Evolutionary conservation across 306 rosid genomes (phyloP).

Genomic region (Cicer pinnatifidum): DNA sequence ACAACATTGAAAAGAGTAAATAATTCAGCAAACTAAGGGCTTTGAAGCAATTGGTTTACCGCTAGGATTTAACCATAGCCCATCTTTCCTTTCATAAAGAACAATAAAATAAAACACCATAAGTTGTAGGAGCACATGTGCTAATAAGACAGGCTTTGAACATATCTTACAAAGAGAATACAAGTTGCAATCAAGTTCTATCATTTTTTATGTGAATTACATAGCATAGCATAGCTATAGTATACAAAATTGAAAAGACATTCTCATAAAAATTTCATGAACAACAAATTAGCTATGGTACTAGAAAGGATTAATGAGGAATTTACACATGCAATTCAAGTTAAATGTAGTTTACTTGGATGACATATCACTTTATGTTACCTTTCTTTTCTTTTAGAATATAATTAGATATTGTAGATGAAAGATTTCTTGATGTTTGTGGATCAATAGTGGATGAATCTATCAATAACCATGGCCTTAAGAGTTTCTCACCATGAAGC

Average conservation of each 20-base stretch:
- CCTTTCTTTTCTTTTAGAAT: constrained; percentile 72
- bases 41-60: constrained; percentile 18
- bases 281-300: constrained; percentile 3
- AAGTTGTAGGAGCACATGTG: no score
- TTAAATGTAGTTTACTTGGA: constrained; percentile 33
- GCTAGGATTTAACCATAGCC: background rate
- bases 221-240: background rate
- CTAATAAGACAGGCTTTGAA: no score
- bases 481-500: constrained; percentile 66
- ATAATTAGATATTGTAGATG: constrained; percentile 63
- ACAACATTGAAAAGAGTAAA: background rate
- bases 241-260: constrained; percentile 20
- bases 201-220: no score
- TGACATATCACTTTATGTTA: constrained; percentile 43
- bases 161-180: no score
- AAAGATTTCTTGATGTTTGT: constrained; percentile 80
- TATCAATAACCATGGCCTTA: constrained; percentile 83
- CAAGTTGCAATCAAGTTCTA: no score
- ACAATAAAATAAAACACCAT: background rate
- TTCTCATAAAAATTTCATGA: constrained; percentile 24
- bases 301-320: constrained; percentile 17
- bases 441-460: constrained; percentile 97
- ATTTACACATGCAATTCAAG: constrained; percentile 19
- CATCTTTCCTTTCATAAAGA: background rate
- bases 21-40: constrained; percentile 24